Conservation (phyloP, 1,139 yeast species). For the Kodamaea fungicola region DNA sequence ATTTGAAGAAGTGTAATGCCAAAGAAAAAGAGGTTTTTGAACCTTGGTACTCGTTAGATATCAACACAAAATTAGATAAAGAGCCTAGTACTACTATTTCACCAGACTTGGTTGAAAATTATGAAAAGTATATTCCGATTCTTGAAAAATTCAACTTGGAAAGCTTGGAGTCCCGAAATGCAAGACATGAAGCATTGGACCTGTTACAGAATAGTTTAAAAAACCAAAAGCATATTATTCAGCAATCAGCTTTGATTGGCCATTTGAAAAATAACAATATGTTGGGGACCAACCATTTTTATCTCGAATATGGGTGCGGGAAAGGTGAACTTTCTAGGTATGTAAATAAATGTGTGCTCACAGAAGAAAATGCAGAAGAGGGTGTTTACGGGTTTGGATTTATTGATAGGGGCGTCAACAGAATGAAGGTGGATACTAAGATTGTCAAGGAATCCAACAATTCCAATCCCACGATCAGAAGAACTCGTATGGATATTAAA, state of each 20-base stretch:
- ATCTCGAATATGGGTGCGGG: conserved; percentile 88
- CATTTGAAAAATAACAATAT: conserved; percentile 50
- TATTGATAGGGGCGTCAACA: conserved; percentile 72
- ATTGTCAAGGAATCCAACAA: conserved; percentile 50
- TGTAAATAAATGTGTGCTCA: conserved; percentile 47
- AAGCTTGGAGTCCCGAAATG: conserved; percentile 11
- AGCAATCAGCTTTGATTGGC: conserved; percentile 79
- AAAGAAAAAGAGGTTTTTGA: conserved; percentile 29
- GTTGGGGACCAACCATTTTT: conserved; percentile 35
- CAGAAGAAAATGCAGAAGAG: conserved; percentile 9
- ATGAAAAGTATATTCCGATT: conserved; percentile 19
- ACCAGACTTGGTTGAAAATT: conserved; percentile 4
- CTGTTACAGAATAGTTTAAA: conserved; percentile 43
- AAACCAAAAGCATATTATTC: conserved; percentile 73
- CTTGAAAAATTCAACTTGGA: conserved; percentile 16
- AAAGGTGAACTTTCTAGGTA: conserved; percentile 79
- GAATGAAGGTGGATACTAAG: conserved; percentile 76
- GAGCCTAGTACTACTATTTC: not conserved
- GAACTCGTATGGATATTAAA: conserved; percentile 74
- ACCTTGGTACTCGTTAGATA: conserved; percentile 41
- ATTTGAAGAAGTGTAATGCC: conserved; percentile 61
- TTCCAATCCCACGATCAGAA: conserved; percentile 36
- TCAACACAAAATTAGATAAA: conserved; percentile 24
- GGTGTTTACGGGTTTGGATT: conserved; percentile 49
- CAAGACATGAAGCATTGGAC: conserved; percentile 30